Evolutionary conservation across 768 basidiomycete genomes (phyloP).

Genomic region (Zangia roseola): DNA sequence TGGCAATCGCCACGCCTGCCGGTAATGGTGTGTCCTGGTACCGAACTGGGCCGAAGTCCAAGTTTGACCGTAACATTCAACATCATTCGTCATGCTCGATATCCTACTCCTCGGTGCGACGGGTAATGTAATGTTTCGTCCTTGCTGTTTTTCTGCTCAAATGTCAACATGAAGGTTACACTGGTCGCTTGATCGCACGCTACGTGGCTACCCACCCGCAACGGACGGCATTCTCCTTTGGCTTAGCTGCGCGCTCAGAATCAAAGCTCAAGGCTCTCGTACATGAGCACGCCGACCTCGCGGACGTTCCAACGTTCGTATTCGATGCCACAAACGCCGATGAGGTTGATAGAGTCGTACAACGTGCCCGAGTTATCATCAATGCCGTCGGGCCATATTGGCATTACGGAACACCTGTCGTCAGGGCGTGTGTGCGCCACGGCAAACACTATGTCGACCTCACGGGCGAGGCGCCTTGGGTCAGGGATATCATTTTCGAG

Average conservation of each 20-base stretch:
- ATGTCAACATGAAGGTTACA: constrained; percentile 46
- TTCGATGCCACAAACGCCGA: constrained; percentile 58
- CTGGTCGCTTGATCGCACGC: constrained; percentile 63
- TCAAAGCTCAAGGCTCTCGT: constrained; percentile 57
- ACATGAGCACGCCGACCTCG: constrained; percentile 41
- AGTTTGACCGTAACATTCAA: constrained; percentile 9
- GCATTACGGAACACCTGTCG: constrained; percentile 70
- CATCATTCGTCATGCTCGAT: constrained; percentile 40
- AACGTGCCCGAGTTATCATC: constrained; percentile 62
- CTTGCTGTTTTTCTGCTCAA: constrained; percentile 11
- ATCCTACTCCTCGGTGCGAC: constrained; percentile 75
- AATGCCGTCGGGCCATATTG: constrained; percentile 78
- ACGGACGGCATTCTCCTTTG: constrained; percentile 57
- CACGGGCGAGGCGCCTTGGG: constrained; percentile 71
- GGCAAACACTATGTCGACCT: constrained; percentile 87
- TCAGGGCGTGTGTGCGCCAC: constrained; percentile 72
- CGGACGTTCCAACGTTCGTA: constrained; percentile 44
- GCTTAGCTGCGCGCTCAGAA: constrained; percentile 66
- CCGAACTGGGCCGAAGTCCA: constrained; percentile 5
- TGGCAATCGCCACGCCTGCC: not conserved
- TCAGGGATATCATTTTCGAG: constrained; percentile 59
- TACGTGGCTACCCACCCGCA: constrained; percentile 70
- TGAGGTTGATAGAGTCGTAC: constrained; percentile 58
- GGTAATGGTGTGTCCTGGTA: constrained; percentile 2
- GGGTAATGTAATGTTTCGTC: constrained; percentile 27